A percentile compares a stretch with the other conserved stretches of the same genome.
Evolutionary conservation across 2,329 filamentous ascomycete species (phyloP).

Genomic region (Botrytis elliptica): DNA sequence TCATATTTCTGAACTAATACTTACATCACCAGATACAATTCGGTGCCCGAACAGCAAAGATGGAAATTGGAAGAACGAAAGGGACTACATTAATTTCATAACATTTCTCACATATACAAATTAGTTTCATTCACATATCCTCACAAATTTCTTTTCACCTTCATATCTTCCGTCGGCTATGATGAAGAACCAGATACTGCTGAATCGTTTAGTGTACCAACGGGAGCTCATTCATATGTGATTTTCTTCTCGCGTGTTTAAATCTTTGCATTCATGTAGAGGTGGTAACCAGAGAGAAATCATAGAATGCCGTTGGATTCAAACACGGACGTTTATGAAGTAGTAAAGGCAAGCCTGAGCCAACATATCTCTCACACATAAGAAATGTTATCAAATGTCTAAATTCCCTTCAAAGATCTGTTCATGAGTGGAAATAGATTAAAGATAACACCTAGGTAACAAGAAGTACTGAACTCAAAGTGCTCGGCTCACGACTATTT

Average conservation of each 20-base stretch:
- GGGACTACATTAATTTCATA: conserved; percentile 62
- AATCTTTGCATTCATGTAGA: conserved; percentile 50
- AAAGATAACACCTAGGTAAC: neutral
- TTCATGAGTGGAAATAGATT: neutral
- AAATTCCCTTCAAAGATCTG: neutral
- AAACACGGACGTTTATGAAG: conserved; percentile 35
- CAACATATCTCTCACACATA: conserved; percentile 26
- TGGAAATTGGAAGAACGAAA: conserved; percentile 68
- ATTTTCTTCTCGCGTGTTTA: conserved; percentile 22
- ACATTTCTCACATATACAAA: conserved; percentile 26
- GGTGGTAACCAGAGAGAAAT: conserved; percentile 39
- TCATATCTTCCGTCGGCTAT: conserved; percentile 45
- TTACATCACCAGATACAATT: conserved; percentile 66
- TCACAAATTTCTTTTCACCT: neutral
- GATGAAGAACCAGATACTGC: conserved; percentile 77
- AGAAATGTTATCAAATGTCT: neutral
- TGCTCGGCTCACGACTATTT: neutral
- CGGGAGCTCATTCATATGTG: conserved; percentile 32
- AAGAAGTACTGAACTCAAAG: neutral
- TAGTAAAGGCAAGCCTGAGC: conserved; percentile 66
- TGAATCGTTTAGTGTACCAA: conserved; percentile 49
- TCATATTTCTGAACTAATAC: neutral
- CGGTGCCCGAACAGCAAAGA: conserved; percentile 78
- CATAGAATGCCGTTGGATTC: conserved; percentile 32
- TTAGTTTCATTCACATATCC: neutral